These are phyloP conservation scores for Passiflora organensis DNA, from an alignment of 345 rosid genomes.

Conservation along the genomic window DNA sequence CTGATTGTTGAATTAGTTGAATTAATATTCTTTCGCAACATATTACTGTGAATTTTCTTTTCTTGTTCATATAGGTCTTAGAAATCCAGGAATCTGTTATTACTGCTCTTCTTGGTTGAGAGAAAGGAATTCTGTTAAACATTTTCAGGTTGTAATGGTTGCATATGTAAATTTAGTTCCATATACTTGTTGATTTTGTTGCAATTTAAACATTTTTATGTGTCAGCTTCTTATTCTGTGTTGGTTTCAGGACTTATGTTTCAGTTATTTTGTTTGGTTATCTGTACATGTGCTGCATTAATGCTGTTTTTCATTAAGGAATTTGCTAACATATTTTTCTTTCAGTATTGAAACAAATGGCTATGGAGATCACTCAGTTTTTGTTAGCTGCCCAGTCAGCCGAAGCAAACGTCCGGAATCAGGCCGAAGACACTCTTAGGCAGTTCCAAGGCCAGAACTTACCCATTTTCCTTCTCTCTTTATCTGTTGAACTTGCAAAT, in stretches of 20 bases:
- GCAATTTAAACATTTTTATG: not conserved
- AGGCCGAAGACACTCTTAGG: conserved; percentile 64
- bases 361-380: conserved; percentile 82
- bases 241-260: not conserved
- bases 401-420: conserved; percentile 65
- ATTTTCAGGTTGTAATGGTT: too few species aligned
- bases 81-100: too few species aligned
- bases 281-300: not conserved
- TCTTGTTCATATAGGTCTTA: too few species aligned
- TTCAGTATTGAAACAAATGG: conserved; percentile 47
- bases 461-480: conserved; percentile 59
- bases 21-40: too few species aligned
- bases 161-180: not conserved
- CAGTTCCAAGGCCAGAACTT: conserved; percentile 83
- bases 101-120: too few species aligned
- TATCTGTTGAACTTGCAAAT: conserved; percentile 79
- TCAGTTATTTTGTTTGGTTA: not conserved
- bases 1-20: too few species aligned
- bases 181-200: not conserved
- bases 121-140: too few species aligned
- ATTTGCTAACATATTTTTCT: conserved; percentile 1
- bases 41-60: too few species aligned
- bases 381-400: conserved; percentile 78
- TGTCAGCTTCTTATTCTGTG: not conserved
- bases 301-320: not conserved